A percentile compares a stretch with the other conserved stretches of the same genome.
Evolutionary conservation across 2,329 filamentous ascomycete species (phyloP).

Genomic region (Fusarium austroafricanum): DNA sequence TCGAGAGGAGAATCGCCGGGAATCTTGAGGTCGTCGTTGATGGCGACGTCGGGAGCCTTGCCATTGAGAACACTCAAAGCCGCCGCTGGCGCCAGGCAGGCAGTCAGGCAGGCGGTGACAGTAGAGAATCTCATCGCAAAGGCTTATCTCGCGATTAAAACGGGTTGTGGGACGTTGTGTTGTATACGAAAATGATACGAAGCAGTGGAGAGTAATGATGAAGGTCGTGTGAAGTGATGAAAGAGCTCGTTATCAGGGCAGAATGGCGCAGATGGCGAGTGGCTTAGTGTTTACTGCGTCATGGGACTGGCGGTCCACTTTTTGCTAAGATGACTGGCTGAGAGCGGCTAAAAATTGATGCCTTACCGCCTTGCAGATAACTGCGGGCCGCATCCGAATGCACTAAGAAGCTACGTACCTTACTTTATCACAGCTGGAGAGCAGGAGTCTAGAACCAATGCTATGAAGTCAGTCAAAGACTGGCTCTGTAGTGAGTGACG

Average conservation of each 20-base stretch:
- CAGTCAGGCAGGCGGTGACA: conserved; percentile 59
- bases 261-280: conserved; percentile 43
- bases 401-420: conserved; percentile 28
- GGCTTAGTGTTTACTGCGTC: conserved; percentile 51
- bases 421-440: conserved; percentile 23
- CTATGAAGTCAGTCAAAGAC: conserved; percentile 1
- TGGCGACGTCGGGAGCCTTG: conserved; percentile 53
- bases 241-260: conserved; percentile 42
- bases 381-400: conserved; percentile 27
- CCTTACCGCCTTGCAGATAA: conserved; percentile 43
- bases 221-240: conserved; percentile 31
- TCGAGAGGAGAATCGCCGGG: conserved; percentile 87
- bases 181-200: conserved; percentile 3
- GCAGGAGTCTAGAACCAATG: conserved; percentile 19
- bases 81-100: conserved; percentile 58
- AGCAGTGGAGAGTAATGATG: conserved; percentile 14
- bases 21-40: conserved; percentile 70
- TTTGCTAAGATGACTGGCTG: conserved; percentile 33
- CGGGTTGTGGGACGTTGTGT: not conserved
- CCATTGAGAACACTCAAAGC: conserved; percentile 57
- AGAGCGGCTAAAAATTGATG: conserved; percentile 37
- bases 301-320: conserved; percentile 50
- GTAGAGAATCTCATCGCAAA: conserved; percentile 53
- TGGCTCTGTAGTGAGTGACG: conserved; percentile 8
- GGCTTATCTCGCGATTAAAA: not conserved